phyloP scores from a whole-genome alignment of 345 rosid species.

The Leavenworthia alabamica region DNA sequence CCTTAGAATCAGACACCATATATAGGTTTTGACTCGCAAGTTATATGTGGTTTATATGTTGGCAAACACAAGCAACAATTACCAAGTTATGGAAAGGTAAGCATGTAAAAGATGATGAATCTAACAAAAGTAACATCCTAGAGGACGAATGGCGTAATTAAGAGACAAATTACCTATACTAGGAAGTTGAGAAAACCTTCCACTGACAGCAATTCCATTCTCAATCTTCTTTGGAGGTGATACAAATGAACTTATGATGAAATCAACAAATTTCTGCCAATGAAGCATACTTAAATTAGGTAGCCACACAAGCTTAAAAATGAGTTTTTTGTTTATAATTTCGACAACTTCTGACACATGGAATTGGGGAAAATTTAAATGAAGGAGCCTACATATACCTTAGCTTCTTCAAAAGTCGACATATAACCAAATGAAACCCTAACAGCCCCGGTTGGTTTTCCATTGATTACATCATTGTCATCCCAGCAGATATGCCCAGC shows the following conservation, averaged over 20 bases:
- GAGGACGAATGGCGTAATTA: neutral
- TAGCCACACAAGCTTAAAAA: neutral
- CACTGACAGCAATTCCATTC: constrained; percentile 27
- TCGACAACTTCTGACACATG: neutral
- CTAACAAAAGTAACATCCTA: neutral
- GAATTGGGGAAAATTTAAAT: neutral
- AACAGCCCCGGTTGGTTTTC: constrained; percentile 91
- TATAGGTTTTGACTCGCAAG: neutral
- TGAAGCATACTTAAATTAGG: neutral
- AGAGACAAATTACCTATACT: constrained; percentile 34
- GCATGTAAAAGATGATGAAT: neutral
- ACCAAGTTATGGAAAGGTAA: constrained; percentile 10
- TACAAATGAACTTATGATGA: constrained; percentile 56
- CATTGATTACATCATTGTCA: constrained; percentile 75
- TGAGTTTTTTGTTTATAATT: neutral
- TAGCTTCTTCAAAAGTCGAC: constrained; percentile 94
- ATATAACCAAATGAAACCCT: constrained; percentile 92
- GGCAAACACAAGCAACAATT: neutral
- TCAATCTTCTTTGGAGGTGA: constrained; percentile 32
- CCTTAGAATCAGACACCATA: constrained; percentile 9
- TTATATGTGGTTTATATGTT: neutral
- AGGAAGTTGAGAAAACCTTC: constrained; percentile 30
- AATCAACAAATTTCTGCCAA: constrained; percentile 71
- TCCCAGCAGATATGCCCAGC: constrained; percentile 98
- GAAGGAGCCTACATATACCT: constrained; percentile 41